Evolutionary conservation across 768 basidiomycete species (phyloP), one percentile per base, ranked within the genome.

Genomic region (Kwoniella bestiolae): DNA sequence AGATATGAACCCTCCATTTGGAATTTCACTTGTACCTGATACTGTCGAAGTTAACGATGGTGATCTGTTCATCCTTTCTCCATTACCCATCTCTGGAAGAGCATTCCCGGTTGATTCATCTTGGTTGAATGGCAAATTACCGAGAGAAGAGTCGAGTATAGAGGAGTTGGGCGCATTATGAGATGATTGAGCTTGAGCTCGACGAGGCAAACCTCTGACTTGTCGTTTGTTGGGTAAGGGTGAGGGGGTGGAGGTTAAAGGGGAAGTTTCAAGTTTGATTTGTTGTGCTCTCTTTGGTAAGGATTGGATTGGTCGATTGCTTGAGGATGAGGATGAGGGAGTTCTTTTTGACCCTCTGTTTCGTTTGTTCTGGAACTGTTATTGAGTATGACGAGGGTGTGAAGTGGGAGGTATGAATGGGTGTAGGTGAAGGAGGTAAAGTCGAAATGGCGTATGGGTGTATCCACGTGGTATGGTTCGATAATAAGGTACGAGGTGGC

Each of bases 341-440:
- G 44, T 53, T 62, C 47, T 32, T 25, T 56, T 63, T 55, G 32
- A 18, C 11, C 62, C 41, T 58, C 63, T 41, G 62, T 73, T 73
- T 12, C 74, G 66, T 26, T 63, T 60, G 60, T 76, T 76, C 63
- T 76, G 74, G 69, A 76, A 76, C 74, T 76, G 52, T 46, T 34
- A 18, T 31, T 26, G 51, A 28, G 45, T 8, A 34, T 62, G 21
- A 44, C 21, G 46, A 41, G 31, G 45, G 16, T 31, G 5, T 14
- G 11, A 28, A 2, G 49, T 60, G 25, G 18, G 21, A 23, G 56
- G 44, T 58, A 45, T 5, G 35, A 28, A 6, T 51, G 2, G 55
- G 7, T 28, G 9, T 18, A 46, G 50, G 25, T 63, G 53, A 38
- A 14, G 34, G 49, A 47, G 32, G 21, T n/a, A 52, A 1, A 26